Evolutionary conservation across 2,329 filamentous ascomycete species (phyloP).

Genomic region (Fusarium tjaetaba): DNA sequence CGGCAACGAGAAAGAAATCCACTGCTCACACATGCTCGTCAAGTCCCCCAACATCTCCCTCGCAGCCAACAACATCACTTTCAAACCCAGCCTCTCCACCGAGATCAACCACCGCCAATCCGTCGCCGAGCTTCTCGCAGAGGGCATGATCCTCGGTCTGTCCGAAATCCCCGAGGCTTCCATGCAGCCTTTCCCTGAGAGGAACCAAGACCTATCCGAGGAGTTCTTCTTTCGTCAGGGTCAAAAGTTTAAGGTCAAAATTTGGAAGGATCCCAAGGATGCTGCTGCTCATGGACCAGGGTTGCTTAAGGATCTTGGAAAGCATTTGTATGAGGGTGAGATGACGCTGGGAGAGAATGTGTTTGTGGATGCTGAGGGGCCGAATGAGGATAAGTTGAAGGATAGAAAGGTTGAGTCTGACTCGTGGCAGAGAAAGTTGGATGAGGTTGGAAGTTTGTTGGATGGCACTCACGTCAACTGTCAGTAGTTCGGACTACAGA

Average conservation of each 20-base stretch:
- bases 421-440: slow-evolving; percentile 38
- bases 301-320: neutral
- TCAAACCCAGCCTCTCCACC: slow-evolving; percentile 5
- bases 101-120: slow-evolving; percentile 7
- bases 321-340: slow-evolving; percentile 2
- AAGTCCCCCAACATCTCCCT: slow-evolving; percentile 53
- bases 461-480: slow-evolving; percentile 26
- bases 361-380: slow-evolving; percentile 36
- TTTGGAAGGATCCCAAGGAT: slow-evolving; percentile 27
- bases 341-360: slow-evolving; percentile 26
- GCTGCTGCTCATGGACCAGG: slow-evolving; percentile 1
- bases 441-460: slow-evolving; percentile 34
- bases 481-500: neutral
- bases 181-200: slow-evolving; percentile 51
- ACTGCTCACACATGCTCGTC: slow-evolving; percentile 58
- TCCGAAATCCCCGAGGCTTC: slow-evolving; percentile 48
- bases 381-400: slow-evolving; percentile 30
- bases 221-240: slow-evolving; percentile 24
- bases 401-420: slow-evolving; percentile 16
- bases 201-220: slow-evolving; percentile 12
- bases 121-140: slow-evolving; percentile 19
- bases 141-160: slow-evolving; percentile 45
- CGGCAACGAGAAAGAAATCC: slow-evolving; percentile 47
- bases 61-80: slow-evolving; percentile 40
- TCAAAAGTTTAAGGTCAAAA: slow-evolving; percentile 7